These are phyloP conservation scores for Termitomyces sp. DNA, from an alignment of 768 basidiomycete genomes.

Conservation along the genomic window DNA sequence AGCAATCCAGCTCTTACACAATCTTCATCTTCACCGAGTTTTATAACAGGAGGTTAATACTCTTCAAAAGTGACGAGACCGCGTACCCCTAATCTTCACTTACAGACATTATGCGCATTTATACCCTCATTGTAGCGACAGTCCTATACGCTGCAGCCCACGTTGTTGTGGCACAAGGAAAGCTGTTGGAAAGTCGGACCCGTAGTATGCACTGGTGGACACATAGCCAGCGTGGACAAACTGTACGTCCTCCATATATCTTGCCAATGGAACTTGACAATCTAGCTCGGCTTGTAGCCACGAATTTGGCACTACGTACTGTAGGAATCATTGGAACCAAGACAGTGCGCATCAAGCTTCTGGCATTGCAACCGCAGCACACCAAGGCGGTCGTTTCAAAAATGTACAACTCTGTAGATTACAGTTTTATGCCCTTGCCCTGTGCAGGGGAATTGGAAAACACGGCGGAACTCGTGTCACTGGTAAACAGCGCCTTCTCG, in stretches of 20 bases:
- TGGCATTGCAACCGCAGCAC: neutral
- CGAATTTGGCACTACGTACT: neutral
- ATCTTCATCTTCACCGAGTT: neutral
- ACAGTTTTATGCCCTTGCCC: neutral
- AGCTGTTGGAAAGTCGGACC: neutral
- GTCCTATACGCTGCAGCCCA: neutral
- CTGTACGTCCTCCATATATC: neutral
- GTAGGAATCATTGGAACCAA: neutral
- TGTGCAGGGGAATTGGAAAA: neutral
- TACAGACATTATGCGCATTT: neutral
- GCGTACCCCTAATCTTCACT: neutral
- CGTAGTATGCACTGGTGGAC: neutral
- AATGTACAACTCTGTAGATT: neutral
- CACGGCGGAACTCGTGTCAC: neutral
- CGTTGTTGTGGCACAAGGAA: neutral
- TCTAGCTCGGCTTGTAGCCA: neutral
- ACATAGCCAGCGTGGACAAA: neutral
- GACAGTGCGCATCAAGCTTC: neutral
- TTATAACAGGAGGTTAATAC: neutral
- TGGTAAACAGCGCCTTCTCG: neutral
- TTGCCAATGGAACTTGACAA: neutral
- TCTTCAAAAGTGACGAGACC: neutral
- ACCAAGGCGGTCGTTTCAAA: neutral
- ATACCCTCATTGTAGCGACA: neutral
- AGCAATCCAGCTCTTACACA: neutral